These are phyloP conservation scores for Fragilaria crotonensis DNA, from an alignment of 108 stramenopile species.

Conservation along the genomic window DNA sequence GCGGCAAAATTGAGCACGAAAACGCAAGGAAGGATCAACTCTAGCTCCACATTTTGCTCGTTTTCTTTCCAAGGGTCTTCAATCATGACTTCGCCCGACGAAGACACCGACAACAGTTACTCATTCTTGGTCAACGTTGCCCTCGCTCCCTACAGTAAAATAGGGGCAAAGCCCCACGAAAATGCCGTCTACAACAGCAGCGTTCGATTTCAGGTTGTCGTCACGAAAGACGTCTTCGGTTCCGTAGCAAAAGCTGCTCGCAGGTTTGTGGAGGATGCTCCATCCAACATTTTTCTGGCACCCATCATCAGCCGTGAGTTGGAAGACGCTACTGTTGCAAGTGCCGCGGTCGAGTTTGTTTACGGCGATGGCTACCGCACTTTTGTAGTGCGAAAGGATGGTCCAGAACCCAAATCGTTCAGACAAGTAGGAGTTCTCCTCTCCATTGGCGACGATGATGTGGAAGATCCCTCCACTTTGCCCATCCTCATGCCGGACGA, in stretches of 20 bases:
- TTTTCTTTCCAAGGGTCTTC: no score
- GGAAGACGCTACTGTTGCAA: not conserved
- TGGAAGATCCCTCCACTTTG: slow-evolving; percentile 33
- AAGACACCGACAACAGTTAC: not conserved
- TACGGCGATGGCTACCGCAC: not conserved
- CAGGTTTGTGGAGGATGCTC: not conserved
- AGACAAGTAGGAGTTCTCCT: not conserved
- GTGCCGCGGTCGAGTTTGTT: not conserved
- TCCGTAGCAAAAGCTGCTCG: not conserved
- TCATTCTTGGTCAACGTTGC: not conserved
- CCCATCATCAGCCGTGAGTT: not conserved
- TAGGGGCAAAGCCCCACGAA: not conserved
- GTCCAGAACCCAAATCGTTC: not conserved
- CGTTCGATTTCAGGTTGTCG: not conserved
- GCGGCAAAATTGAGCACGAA: no score
- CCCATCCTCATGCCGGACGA: slow-evolving; percentile 19
- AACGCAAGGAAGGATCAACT: no score
- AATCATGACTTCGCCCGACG: not conserved
- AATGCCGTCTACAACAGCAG: not conserved
- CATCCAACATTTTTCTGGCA: not conserved
- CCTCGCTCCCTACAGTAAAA: not conserved
- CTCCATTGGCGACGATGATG: slow-evolving; percentile 3
- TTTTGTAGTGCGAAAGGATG: not conserved
- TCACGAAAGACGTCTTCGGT: not conserved
- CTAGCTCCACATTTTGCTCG: no score